These are phyloP conservation scores for Capsicum baccatum DNA, from an alignment of 257 asterid genomes.

Conservation along the genomic window DNA sequence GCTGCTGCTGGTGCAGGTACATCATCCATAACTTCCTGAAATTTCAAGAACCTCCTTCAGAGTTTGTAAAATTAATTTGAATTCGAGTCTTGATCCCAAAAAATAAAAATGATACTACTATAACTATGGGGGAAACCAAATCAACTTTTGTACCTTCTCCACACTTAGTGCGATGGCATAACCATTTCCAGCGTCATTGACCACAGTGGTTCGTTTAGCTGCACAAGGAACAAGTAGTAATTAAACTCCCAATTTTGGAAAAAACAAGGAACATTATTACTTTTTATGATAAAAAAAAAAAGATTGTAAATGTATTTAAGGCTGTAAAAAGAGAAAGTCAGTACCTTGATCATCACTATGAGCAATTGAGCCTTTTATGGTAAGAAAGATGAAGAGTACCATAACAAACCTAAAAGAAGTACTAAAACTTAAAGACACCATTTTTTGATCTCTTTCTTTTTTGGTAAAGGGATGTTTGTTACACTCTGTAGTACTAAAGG, in stretches of 20 bases:
- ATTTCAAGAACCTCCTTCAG: background rate
- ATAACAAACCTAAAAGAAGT: slow-evolving; percentile 34
- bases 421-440: slow-evolving; percentile 36
- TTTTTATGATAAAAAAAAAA: background rate
- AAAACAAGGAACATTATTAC: background rate
- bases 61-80: background rate
- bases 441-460: slow-evolving; percentile 19
- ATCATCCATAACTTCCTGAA: slow-evolving; percentile 42
- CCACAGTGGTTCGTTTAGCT: background rate
- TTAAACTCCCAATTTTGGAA: background rate
- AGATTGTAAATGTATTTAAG: background rate
- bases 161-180: background rate
- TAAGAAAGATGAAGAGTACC: slow-evolving; percentile 36
- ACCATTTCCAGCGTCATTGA: background rate
- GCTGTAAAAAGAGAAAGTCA: background rate
- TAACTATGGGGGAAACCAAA: background rate
- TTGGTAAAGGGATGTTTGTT: background rate
- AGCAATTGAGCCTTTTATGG: slow-evolving; percentile 33
- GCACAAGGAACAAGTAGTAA: background rate
- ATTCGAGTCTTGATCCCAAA: background rate
- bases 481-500: slow-evolving; percentile 25
- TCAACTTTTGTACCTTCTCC: slow-evolving; percentile 20
- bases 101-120: too few species aligned
- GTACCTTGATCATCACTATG: slow-evolving; percentile 49
- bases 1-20: slow-evolving; percentile 31